Evolutionary conservation across 495 filamentous ascomycete species (phyloP), one percentile per base, ranked within the genome.

Genomic region (Talaromyces thailandensis): DNA sequence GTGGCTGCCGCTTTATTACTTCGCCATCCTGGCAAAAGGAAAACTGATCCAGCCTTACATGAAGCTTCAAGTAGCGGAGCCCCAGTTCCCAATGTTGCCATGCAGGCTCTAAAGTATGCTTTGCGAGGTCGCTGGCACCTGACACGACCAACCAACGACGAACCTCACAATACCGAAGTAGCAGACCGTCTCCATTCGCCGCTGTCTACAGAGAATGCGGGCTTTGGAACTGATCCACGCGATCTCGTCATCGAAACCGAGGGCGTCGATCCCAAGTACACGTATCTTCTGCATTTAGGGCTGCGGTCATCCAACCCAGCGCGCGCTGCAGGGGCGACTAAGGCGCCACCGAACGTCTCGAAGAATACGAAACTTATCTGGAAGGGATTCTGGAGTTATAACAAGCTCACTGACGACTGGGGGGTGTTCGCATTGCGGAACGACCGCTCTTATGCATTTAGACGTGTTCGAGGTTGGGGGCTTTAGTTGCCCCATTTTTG

Each of bases 301-400:
- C 72, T 98, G 11, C 81, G 82, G 26, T 81, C 78, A 18, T 81
- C 79, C 40, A 80, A 84, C 0, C 82, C 87, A 0, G 75, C 73
- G 16, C 76, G 76, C 62, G 68, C 72, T 6, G 76, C 71, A 5
- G 70, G 73, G 4, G 31, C 67, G 3, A 65, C 61, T 7, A 58
- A 64, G 6, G 32, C 68, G 2, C 67, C 69, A 25, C 64, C 67
- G 9, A 78, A 77, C 59, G 67, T 73, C 23, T 71, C 76, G 2
- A 81, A 82, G 66, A 94, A 93, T 62, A 96, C 91, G 55, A 96
- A 93, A 75, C 71, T 99, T 35, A 74, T 75, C 0, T 98, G 95
- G 95, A 87, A 88, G 70, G 89, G 90, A 0, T 96, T 88, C 73
- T 96, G 91, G 88, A 92, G 86, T 73, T 95, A 94, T 66, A 95